These are phyloP conservation scores for Fusarium subtropicale DNA, from an alignment of 2,329 filamentous ascomycete species.

Conservation along the genomic window DNA sequence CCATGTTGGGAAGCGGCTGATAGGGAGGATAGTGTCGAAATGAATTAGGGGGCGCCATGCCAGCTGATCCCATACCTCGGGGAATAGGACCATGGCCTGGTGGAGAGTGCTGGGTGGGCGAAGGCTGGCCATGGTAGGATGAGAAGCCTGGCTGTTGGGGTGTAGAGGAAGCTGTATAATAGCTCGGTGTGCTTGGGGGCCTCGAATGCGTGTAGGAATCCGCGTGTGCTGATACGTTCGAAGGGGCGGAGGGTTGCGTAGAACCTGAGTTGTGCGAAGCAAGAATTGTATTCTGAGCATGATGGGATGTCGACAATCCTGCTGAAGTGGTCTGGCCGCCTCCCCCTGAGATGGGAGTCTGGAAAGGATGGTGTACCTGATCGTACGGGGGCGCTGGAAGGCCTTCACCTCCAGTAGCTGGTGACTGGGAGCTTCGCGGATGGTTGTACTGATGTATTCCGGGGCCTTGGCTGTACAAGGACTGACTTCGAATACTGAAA, in stretches of 20 bases:
- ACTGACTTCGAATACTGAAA: constrained; percentile 46
- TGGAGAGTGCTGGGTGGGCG: constrained; percentile 60
- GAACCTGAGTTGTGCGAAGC: constrained; percentile 45
- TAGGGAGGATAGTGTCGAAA: constrained; percentile 60
- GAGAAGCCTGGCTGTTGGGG: constrained; percentile 61
- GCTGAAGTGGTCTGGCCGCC: constrained; percentile 51
- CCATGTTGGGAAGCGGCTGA: constrained; percentile 70
- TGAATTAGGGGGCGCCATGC: constrained; percentile 62
- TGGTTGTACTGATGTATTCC: constrained; percentile 56
- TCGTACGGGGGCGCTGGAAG: constrained; percentile 77
- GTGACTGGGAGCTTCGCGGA: constrained; percentile 55
- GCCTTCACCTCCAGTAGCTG: constrained; percentile 67
- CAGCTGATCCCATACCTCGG: constrained; percentile 54
- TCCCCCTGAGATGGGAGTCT: constrained; percentile 66
- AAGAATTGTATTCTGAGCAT: constrained; percentile 44
- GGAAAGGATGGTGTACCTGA: constrained; percentile 73
- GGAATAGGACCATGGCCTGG: constrained; percentile 55
- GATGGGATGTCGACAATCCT: constrained; percentile 48
- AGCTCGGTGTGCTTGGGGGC: constrained; percentile 68
- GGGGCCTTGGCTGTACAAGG: constrained; percentile 63
- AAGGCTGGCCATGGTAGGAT: constrained; percentile 55
- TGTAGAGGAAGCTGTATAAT: constrained; percentile 67
- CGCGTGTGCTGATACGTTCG: constrained; percentile 65
- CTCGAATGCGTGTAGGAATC: constrained; percentile 65
- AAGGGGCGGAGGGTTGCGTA: constrained; percentile 62